Percentiles rank a stretch among this genome's conserved stretches.
These are phyloP conservation scores for Tylopilus plumbeoviolaceoides DNA, from an alignment of 768 basidiomycete genomes.

Conservation along the genomic window DNA sequence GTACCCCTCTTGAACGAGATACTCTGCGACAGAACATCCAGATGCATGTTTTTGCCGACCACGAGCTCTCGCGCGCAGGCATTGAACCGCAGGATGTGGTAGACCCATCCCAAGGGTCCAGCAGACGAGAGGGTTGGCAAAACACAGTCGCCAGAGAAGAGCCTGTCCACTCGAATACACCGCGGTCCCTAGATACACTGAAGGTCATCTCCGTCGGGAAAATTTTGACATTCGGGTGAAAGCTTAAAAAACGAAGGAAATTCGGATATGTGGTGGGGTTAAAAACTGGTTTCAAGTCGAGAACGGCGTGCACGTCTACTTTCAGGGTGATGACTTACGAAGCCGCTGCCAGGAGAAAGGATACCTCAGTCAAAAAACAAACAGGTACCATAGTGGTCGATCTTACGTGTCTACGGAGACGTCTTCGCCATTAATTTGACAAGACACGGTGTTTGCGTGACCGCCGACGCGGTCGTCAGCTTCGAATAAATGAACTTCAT, in stretches of 20 bases:
- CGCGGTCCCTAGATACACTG: conserved; percentile 66
- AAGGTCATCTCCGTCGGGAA: conserved; percentile 74
- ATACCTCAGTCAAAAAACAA: background rate
- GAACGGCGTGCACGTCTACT: background rate
- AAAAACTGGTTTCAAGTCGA: conserved; percentile 43
- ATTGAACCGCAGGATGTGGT: conserved; percentile 71
- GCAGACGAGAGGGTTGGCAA: conserved; percentile 57
- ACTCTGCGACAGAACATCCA: conserved; percentile 48
- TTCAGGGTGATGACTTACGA: conserved; percentile 36
- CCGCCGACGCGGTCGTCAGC: conserved; percentile 64
- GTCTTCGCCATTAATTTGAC: conserved; percentile 36
- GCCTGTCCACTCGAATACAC: conserved; percentile 68
- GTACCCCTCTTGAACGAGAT: conserved; percentile 59
- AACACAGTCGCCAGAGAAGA: conserved; percentile 57
- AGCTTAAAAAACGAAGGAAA: conserved; percentile 63
- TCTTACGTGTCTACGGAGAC: conserved; percentile 71
- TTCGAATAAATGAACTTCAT: conserved; percentile 75
- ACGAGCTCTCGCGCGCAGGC: conserved; percentile 51
- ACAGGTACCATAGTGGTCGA: background rate
- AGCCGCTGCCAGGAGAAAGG: conserved; percentile 40
- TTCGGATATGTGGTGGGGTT: conserved; percentile 78
- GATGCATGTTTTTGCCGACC: conserved; percentile 27
- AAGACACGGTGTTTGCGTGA: conserved; percentile 71
- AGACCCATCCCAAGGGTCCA: conserved; percentile 68
- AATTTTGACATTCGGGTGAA: conserved; percentile 44